Evolutionary conservation across 176 grass and related monocot genomes (phyloP).

Genomic region (Metroxylon sagu): DNA sequence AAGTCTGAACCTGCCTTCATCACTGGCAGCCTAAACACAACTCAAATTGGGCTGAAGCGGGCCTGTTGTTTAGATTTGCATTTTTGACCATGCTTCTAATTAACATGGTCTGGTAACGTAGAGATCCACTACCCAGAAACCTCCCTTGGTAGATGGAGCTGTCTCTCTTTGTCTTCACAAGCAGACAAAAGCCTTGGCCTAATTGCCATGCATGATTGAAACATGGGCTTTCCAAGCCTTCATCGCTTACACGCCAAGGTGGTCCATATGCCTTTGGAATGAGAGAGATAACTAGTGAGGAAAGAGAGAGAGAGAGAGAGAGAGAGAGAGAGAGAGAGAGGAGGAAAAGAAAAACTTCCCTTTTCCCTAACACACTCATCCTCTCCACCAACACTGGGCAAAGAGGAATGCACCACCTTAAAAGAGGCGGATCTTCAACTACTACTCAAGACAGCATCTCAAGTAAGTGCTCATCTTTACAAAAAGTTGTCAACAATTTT

Average conservation of each 20-base stretch:
- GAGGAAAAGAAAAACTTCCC: not conserved
- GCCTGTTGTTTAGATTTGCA: too few species aligned
- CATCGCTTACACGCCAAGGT: slow-evolving; percentile 1
- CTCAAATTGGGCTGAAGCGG: too few species aligned
- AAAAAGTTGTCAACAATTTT: not conserved
- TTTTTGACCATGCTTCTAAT: too few species aligned
- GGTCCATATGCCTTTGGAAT: slow-evolving; percentile 1
- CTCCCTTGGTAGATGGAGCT: too few species aligned
- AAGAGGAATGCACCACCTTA: slow-evolving; percentile 9
- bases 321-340: not conserved
- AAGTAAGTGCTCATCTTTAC: slow-evolving; percentile 3
- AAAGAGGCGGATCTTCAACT: slow-evolving; percentile 1
- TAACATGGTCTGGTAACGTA: too few species aligned
- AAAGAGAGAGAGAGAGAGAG: not conserved
- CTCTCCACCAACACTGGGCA: not conserved
- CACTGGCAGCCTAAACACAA: too few species aligned
- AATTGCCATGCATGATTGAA: slow-evolving; percentile 16
- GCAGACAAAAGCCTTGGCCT: not conserved
- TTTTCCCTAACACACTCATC: slow-evolving; percentile 19
- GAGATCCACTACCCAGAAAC: too few species aligned
- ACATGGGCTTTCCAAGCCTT: not conserved
- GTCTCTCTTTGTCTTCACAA: not conserved
- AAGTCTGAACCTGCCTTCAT: too few species aligned
- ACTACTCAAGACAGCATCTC: not conserved
- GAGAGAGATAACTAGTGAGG: not conserved